Conservation (phyloP, 192 early-diverging fungal genomes). For the Coemansia sp. region DNA sequence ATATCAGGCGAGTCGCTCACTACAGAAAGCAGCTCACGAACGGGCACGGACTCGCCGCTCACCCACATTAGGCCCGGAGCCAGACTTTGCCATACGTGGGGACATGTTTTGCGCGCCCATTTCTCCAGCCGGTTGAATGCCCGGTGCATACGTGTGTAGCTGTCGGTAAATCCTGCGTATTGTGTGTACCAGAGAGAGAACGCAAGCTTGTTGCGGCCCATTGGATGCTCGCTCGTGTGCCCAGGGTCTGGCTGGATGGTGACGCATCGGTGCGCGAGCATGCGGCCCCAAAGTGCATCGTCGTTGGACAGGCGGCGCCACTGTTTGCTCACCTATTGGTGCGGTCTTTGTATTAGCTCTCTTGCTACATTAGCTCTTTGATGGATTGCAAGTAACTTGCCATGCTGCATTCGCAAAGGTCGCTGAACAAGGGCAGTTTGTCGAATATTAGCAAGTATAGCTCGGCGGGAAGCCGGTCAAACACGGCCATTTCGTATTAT, state of each 20-base stretch:
- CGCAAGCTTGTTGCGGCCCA: conserved; percentile 22
- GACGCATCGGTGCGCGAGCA: conserved; percentile 20
- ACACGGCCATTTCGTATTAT: neutral
- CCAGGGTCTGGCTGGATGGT: neutral
- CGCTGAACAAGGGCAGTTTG: conserved; percentile 14
- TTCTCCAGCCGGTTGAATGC: conserved; percentile 21
- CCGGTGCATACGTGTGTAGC: conserved; percentile 45
- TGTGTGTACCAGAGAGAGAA: conserved; percentile 29
- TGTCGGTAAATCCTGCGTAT: conserved; percentile 36
- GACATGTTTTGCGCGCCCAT: conserved; percentile 27
- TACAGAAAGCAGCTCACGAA: conserved; percentile 43
- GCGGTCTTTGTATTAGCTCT: neutral
- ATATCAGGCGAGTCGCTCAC: conserved; percentile 36
- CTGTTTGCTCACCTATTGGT: conserved; percentile 14
- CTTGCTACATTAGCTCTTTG: neutral
- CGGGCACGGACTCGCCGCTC: conserved; percentile 31
- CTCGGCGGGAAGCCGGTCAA: conserved; percentile 24
- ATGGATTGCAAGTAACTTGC: neutral
- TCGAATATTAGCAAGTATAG: conserved; percentile 29
- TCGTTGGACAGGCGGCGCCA: conserved; percentile 25
- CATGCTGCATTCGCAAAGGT: conserved; percentile 41
- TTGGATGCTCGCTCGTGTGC: neutral
- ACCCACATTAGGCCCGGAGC: conserved; percentile 45
- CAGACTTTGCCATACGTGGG: conserved; percentile 27
- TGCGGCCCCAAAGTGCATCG: conserved; percentile 26